Conservation (phyloP, 2,329 filamentous ascomycete species). For the Aspergillus aculeatus region DNA sequence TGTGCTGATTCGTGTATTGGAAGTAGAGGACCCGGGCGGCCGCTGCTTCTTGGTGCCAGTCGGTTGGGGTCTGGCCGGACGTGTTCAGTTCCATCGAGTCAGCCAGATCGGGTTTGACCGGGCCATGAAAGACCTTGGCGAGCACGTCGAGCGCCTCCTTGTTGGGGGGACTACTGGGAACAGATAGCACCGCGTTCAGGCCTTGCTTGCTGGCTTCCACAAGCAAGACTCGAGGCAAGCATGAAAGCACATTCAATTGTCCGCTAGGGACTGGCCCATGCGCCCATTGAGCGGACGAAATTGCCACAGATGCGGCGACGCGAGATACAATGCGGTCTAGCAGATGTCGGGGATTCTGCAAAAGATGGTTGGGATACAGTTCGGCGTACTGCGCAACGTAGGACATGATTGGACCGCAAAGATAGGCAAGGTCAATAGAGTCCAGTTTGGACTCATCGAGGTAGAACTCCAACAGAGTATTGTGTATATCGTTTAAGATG, state of each 20-base stretch:
- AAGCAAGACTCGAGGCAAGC: slow-evolving; percentile 55
- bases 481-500: slow-evolving; percentile 51
- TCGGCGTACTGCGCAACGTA: slow-evolving; percentile 59
- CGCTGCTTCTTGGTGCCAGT: slow-evolving; percentile 48
- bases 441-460: slow-evolving; percentile 52
- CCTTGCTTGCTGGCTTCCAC: slow-evolving; percentile 44
- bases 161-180: slow-evolving; percentile 55
- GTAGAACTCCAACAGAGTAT: slow-evolving; percentile 50
- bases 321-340: slow-evolving; percentile 49
- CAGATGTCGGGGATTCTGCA: slow-evolving; percentile 42
- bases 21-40: slow-evolving; percentile 57
- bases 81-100: slow-evolving; percentile 33
- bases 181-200: slow-evolving; percentile 47
- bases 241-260: slow-evolving; percentile 58
- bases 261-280: slow-evolving; percentile 54
- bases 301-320: slow-evolving; percentile 46
- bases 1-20: slow-evolving; percentile 53
- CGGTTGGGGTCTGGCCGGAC: slow-evolving; percentile 37
- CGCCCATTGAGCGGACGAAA: slow-evolving; percentile 51
- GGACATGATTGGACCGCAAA: slow-evolving; percentile 55
- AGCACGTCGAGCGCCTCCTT: slow-evolving; percentile 56
- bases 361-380: slow-evolving; percentile 55
- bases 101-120: slow-evolving; percentile 28
- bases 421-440: slow-evolving; percentile 53
- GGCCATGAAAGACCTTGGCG: slow-evolving; percentile 57